Conservation (phyloP, 106 monocot genomes). For the Agapanthus africanus region DNA sequence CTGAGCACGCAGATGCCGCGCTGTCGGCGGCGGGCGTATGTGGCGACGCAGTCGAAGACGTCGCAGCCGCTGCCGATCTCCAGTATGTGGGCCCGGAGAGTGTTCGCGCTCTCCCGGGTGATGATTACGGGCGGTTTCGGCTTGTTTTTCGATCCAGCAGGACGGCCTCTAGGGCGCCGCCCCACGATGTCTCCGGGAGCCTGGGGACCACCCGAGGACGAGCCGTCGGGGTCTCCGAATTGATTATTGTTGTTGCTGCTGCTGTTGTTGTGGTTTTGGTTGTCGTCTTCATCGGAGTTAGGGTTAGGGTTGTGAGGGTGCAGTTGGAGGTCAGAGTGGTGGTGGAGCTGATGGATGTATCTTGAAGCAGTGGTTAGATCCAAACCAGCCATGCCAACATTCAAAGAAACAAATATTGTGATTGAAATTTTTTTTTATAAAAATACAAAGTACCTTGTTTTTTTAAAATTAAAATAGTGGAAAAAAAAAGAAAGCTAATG, state of each 20-base stretch:
- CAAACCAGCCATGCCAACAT: slow-evolving; percentile 40
- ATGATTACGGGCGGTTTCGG: slow-evolving; percentile 70
- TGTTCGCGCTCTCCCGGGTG: slow-evolving; percentile 55
- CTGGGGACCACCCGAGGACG: background rate
- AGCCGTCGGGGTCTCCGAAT: background rate
- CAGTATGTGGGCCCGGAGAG: slow-evolving; percentile 45
- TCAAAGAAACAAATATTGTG: no score
- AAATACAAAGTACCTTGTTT: no score
- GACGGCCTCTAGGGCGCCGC: slow-evolving; percentile 37
- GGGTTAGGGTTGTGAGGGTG: slow-evolving; percentile 15
- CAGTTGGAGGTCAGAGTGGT: slow-evolving; percentile 35
- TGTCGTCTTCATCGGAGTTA: slow-evolving; percentile 14
- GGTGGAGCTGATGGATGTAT: slow-evolving; percentile 36
- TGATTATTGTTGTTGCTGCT: background rate
- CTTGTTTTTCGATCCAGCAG: slow-evolving; percentile 61
- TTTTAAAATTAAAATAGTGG: slow-evolving; percentile 2
- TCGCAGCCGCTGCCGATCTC: slow-evolving; percentile 50
- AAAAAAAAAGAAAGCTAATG: slow-evolving; percentile 12
- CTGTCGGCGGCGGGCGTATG: slow-evolving; percentile 42
- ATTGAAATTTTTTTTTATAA: no score
- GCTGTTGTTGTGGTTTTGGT: slow-evolving; percentile 8
- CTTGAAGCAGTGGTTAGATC: slow-evolving; percentile 44
- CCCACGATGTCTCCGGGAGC: background rate
- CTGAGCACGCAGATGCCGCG: slow-evolving; percentile 58
- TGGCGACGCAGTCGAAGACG: slow-evolving; percentile 44